Evolutionary conservation across 352 stramenopile species (phyloP), one percentile per base, ranked within the genome.

Genomic region (Pythium coloratum): DNA sequence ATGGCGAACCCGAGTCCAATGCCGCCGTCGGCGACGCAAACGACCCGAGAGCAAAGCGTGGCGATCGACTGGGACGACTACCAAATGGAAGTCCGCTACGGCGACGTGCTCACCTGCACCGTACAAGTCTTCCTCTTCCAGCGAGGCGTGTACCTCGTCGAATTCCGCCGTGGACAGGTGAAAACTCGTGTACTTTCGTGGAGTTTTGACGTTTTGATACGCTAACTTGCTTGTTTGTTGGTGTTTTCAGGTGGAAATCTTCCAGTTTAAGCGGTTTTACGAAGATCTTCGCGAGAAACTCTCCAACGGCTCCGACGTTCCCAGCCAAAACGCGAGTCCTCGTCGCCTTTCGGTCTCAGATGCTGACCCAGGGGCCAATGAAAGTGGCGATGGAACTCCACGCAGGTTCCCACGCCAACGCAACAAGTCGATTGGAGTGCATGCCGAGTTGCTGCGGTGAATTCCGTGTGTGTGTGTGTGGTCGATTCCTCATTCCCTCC

Each of bases 181-280:
- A 24, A 9, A n/a, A 24, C 28, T 20, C 1, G 10, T 24, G 6
- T 34, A 14, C 18, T 12, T 18, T 12, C 36, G 4, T 53, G 18
- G 6, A 50, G 20, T 42, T 65, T 36, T 49, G 0, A 14, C 20
- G 7, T 28, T 7, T n/a, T 24, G 20, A 24, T 24, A 24, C 20
- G 20, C 24, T 46, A 20, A 62, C 20, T 33, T 8, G 36, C 2
- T 28, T 36, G 42, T 1, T 54, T 34, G 20, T 7, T 40, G 57
- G 54, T 26, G 20, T 30, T n/a, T 40, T 1, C 64, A 95, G 85
- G 69, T 94, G 13, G 87, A 95, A 66, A 92, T 94, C 55, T 95
- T 95, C 62, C 75, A 90, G 65, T 95, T 95, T 69, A 94, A 95
- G 67, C 82, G 87, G 50, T 95, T 94, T 60, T 95, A 93, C 67